Conservation (phyloP, 2,329 filamentous ascomycete species). For the Periconia digitata region DNA sequence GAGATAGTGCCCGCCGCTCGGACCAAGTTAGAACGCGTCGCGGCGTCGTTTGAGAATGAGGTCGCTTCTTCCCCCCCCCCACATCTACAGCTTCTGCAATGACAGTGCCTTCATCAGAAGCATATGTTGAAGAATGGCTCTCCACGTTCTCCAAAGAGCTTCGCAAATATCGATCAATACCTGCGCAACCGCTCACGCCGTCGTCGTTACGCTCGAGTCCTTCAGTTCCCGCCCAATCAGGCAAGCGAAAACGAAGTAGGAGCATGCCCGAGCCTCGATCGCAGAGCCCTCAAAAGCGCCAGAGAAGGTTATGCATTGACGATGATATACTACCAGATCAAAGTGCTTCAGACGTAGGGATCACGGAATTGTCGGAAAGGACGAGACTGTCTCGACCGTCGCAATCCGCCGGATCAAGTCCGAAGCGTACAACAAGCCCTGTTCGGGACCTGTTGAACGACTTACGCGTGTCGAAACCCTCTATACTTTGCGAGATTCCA, state of each 20-base stretch:
- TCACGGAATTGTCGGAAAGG: constrained; percentile 1
- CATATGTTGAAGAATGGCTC: neutral
- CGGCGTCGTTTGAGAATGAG: neutral
- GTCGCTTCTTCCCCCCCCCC: neutral
- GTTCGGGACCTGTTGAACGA: constrained; percentile 1
- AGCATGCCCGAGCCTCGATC: constrained; percentile 1
- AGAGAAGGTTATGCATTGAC: neutral
- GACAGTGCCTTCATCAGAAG: neutral
- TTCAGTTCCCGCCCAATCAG: neutral
- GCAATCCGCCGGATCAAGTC: neutral
- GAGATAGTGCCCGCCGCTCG: neutral
- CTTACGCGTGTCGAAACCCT: neutral
- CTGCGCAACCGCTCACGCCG: neutral
- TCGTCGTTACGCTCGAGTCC: constrained; percentile 1
- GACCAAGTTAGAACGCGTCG: neutral
- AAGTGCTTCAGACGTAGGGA: constrained; percentile 2
- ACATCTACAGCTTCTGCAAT: constrained; percentile 2
- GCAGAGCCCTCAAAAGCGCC: constrained; percentile 3
- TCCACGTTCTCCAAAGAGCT: neutral
- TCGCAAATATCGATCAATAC: neutral
- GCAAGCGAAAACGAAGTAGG: neutral
- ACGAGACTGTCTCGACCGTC: neutral
- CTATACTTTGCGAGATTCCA: too few species aligned
- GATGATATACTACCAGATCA: neutral
- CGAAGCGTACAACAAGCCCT: constrained; percentile 1